A percentile compares a stretch with the other conserved stretches of the same genome.
phyloP scores from a whole-genome alignment of 352 stramenopile genomes.

The Phytopythium ostracodes region DNA sequence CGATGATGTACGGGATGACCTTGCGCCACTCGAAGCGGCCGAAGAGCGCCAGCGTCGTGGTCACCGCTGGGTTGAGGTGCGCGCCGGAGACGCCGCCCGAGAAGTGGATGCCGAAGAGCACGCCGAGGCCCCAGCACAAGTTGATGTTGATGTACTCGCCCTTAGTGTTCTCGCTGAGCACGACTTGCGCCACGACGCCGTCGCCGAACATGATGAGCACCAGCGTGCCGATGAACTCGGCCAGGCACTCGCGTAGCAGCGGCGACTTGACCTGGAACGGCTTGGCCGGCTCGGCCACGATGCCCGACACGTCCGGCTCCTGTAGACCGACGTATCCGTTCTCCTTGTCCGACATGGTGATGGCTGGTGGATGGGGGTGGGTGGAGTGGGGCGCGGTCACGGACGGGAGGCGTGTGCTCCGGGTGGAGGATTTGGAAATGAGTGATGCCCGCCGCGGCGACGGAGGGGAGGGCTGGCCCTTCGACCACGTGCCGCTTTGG shows the following conservation, averaged over 20 bases:
- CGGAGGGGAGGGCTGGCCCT: too few relatives aligned
- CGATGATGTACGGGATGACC: slow-evolving; percentile 36
- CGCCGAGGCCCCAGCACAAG: slow-evolving; percentile 52
- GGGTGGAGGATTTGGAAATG: too few relatives aligned
- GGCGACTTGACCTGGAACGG: slow-evolving; percentile 28
- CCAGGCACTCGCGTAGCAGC: slow-evolving; percentile 55
- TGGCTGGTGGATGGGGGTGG: too few relatives aligned
- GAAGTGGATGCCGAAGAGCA: slow-evolving; percentile 59
- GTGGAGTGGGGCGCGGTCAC: too few relatives aligned
- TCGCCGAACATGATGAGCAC: slow-evolving; percentile 58
- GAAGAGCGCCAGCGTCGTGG: slow-evolving; percentile 44
- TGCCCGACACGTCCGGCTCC: slow-evolving; percentile 3
- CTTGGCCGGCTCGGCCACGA: slow-evolving; percentile 13
- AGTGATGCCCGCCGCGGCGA: too few relatives aligned
- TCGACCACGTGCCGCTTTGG: too few relatives aligned
- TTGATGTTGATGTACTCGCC: slow-evolving; percentile 57
- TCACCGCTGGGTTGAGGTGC: slow-evolving; percentile 62
- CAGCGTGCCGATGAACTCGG: slow-evolving; percentile 58
- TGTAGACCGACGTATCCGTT: slow-evolving; percentile 16
- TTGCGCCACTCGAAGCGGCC: slow-evolving; percentile 40
- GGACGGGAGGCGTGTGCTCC: too few relatives aligned
- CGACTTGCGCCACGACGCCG: slow-evolving; percentile 54
- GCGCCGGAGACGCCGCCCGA: slow-evolving; percentile 42
- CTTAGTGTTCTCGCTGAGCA: slow-evolving; percentile 35
- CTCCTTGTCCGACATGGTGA: too few relatives aligned